Base-by-base conservation (phyloP, 2,329 filamentous ascomycete species). In the Metarhizium sp. region DNA sequence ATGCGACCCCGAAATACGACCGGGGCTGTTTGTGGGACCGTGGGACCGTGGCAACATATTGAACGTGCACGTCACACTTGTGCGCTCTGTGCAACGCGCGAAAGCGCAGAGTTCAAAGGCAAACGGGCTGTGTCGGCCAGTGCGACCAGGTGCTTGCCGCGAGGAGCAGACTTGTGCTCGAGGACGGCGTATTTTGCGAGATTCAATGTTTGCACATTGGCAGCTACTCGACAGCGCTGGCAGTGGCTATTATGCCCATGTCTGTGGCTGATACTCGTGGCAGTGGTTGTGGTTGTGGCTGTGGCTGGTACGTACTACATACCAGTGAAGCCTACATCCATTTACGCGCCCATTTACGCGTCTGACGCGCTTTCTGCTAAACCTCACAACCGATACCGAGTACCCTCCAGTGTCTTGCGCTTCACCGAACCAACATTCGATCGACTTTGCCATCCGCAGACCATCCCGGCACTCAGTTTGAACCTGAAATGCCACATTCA, bases 401-500 rank as follows among this genome's bases (percentile, higher is more conserved):
- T 25, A 25, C 40, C 40, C 6, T 43, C 2, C 40, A n/a, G 8
- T 43, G 40, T 14, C n/a, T 18, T 43, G 40, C 40, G 40, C 40
- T 43, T 6, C 40, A 18, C 16, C n/a, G 16, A 1, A 18, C 16
- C 11, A 43, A 16, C 2, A 43, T 14, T 16, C 6, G 2, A 10
- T 18, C 40, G 5, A 43, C 10, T 43, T 18, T 16, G 40, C 16
- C 13, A 43, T 43, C 40, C 16, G n/a, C n/a, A 43, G 40, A 18
- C 40, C n/a, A 16, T 43, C 40, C 13, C 40, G 18, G 40, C 11
- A 46, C 45, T 30, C 10, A 2, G 2, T 2, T 48, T 30, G 3
- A 4, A 8, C 25, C 13, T 6, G 45, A 11, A 45, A 79, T 79
- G 75, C 76, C 75, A 42, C 75, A 79, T 60, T 77, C 75, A 6